Evolutionary conservation across 2,329 filamentous ascomycete genomes (phyloP), one percentile per base, ranked within the genome.

Genomic region (Fusarium equiseti): DNA sequence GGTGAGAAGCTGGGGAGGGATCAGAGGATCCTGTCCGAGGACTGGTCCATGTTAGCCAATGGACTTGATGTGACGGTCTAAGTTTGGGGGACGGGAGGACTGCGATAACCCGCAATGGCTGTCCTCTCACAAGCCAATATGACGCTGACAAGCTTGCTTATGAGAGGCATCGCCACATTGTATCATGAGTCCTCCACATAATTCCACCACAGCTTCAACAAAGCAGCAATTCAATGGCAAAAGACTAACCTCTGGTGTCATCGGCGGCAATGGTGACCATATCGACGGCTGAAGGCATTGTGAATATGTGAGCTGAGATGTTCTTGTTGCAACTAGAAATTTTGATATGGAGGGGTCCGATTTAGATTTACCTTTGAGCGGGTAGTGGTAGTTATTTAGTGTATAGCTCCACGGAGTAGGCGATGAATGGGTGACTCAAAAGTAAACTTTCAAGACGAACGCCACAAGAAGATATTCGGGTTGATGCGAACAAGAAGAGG

Each of bases 21-120:
- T 96, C 79, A 98, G 86, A 77, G 95, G 94, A 82, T 98, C 95
- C 87, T 98, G 95, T 74, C 94, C 94, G 79, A 97, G 86, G 82
- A 98, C 95, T 98, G 64, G n/a, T 27, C 27, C 18, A 24, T 20
- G 71, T 79, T 61, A 77, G 73, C 57, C 27, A 43, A 53, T 29
- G 50, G 24, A 29, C 35, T 10, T 18, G 24, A 13, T 29, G 4
- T 7, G 32, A 2, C 20, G 15, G 20, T 12, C 5, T 16, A 11
- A 16, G 35, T 35, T 16, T 18, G 24, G 3, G 26, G 3, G n/a
- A 20, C 18, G 13, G 20, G 7, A 18, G 16, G 15, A 24, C 13
- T 29, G 50, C 13, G n/a, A 20, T 9, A 27, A 42, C 29, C 13
- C 8, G 31, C 5, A 31, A 27, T 27, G 16, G 20, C 35, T 38